These are phyloP conservation scores for Podila epicladia DNA, from an alignment of 192 early-diverging fungal genomes.

Conservation along the genomic window DNA sequence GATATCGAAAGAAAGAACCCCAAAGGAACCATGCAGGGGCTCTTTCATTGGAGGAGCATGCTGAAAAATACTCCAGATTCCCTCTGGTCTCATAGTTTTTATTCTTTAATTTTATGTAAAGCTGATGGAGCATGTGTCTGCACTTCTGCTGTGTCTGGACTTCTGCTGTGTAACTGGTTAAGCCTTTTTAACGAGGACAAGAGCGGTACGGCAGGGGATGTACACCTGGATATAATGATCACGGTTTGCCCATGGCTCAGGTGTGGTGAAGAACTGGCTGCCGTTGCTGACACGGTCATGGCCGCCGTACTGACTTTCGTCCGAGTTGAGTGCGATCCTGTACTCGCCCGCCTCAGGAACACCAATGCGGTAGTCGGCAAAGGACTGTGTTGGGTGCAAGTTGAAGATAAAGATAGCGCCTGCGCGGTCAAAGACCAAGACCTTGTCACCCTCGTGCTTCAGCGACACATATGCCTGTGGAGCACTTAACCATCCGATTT, in stretches of 20 bases:
- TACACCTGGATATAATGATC: constrained; percentile 78
- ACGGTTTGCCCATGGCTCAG: constrained; percentile 76
- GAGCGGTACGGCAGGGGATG: constrained; percentile 41
- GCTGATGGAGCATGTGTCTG: no score
- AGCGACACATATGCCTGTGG: constrained; percentile 86
- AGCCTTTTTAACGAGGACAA: constrained; percentile 34
- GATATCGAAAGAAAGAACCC: not conserved
- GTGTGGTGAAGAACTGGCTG: constrained; percentile 71
- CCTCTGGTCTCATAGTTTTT: not conserved
- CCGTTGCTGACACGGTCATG: constrained; percentile 79
- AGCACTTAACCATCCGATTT: constrained; percentile 74
- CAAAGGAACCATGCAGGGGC: no score
- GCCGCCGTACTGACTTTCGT: constrained; percentile 80
- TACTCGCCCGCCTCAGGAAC: constrained; percentile 75
- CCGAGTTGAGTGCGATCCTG: constrained; percentile 80
- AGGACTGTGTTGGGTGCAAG: constrained; percentile 90
- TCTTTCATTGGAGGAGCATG: no score
- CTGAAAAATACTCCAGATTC: not conserved
- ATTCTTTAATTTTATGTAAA: not conserved
- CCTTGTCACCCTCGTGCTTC: constrained; percentile 93
- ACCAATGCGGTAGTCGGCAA: constrained; percentile 89
- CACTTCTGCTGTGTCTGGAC: not conserved
- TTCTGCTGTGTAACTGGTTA: not conserved
- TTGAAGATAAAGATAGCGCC: constrained; percentile 94
- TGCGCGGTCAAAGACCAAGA: constrained; percentile 93